Conservation (phyloP, 331 rosid genomes). For the Erythrophleum ivorense region DNA sequence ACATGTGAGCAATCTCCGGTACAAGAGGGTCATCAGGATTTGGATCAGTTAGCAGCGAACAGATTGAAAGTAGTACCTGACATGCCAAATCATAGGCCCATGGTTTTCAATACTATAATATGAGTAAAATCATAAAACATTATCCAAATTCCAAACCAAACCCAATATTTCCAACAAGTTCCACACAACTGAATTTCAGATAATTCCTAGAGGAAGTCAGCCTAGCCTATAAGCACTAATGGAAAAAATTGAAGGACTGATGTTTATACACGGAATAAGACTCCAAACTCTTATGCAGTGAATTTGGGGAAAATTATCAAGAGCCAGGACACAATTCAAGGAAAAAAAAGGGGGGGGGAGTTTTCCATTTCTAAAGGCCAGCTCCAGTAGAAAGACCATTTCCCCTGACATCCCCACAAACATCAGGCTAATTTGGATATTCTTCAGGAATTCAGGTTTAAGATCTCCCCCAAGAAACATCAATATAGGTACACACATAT, state of each 20-base stretch:
- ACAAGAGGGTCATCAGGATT: conserved; percentile 61
- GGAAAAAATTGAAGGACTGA: neutral
- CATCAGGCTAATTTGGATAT: neutral
- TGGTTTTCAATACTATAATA: neutral
- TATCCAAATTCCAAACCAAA: neutral
- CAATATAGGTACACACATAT: no score
- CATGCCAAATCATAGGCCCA: neutral
- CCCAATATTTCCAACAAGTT: neutral
- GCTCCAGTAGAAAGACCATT: neutral
- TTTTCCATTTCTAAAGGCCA: no score
- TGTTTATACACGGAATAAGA: neutral
- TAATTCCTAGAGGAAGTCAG: neutral
- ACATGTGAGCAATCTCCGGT: conserved; percentile 62
- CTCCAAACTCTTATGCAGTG: neutral
- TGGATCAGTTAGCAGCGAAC: conserved; percentile 59
- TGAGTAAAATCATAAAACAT: neutral
- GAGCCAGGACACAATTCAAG: neutral
- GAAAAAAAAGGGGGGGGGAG: neutral
- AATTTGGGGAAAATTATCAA: neutral
- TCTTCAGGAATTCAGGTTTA: neutral
- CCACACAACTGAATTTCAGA: neutral
- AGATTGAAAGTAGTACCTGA: conserved; percentile 57
- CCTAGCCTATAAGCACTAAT: neutral
- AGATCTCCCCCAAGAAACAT: neutral
- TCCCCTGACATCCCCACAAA: neutral